Percentiles rank a stretch among this genome's conserved stretches.
Conservation (phyloP, 1,139 yeast genomes). For the Blastobotrys indianensis region DNA sequence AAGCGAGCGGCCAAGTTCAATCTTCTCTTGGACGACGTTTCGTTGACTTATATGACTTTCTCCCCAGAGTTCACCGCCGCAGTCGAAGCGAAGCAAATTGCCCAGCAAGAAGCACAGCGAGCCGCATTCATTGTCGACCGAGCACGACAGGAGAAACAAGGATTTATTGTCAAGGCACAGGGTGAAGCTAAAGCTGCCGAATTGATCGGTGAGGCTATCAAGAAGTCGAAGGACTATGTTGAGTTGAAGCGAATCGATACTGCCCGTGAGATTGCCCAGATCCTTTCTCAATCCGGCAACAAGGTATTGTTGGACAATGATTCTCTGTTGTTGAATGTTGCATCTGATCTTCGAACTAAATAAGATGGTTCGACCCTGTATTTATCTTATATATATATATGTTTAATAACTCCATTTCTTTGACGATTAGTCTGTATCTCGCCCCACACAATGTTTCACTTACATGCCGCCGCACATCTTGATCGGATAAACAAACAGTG, state of each 20-base stretch:
- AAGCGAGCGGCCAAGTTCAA: constrained; percentile 91
- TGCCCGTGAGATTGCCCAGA: constrained; percentile 89
- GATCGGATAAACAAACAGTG: too few relatives aligned
- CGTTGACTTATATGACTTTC: constrained; percentile 92
- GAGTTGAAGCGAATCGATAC: constrained; percentile 96
- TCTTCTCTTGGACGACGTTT: constrained; percentile 86
- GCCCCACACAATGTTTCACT: too few relatives aligned
- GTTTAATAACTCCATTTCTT: background rate
- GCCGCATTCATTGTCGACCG: constrained; percentile 96
- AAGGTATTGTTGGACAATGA: constrained; percentile 86
- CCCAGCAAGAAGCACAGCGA: constrained; percentile 98
- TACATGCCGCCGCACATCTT: too few relatives aligned
- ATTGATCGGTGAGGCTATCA: constrained; percentile 97
- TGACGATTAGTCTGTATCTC: too few relatives aligned
- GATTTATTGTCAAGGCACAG: constrained; percentile 89
- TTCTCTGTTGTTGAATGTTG: constrained; percentile 83
- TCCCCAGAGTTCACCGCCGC: constrained; percentile 97
- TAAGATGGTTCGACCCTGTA: background rate
- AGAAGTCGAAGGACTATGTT: constrained; percentile 90
- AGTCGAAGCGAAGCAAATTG: constrained; percentile 97
- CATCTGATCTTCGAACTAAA: constrained; percentile 25
- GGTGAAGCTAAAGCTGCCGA: constrained; percentile 99
- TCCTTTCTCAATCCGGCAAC: constrained; percentile 83
- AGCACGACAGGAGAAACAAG: constrained; percentile 96
- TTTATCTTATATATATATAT: background rate